Conservation (phyloP, 805 yeast species). For the Candida maris region DNA sequence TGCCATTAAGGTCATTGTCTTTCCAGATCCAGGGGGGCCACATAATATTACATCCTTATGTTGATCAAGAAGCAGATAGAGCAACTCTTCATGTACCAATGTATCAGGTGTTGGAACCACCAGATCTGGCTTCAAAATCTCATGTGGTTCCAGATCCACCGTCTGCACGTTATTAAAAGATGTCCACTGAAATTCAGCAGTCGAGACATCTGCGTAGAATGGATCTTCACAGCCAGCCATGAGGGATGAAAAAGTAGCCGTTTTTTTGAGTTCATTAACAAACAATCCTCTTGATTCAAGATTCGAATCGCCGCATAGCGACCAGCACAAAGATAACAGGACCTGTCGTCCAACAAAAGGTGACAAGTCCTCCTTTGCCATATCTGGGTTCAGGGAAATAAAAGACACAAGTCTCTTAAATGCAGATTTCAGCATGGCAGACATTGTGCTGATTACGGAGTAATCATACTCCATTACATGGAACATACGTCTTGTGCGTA, state of each 20-base stretch:
- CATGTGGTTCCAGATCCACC: constrained; percentile 51
- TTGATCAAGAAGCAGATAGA: constrained; percentile 53
- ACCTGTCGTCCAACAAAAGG: constrained; percentile 33
- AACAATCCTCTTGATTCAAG: constrained; percentile 37
- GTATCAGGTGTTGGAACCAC: constrained; percentile 84
- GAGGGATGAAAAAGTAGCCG: constrained; percentile 18
- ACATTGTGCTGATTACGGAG: constrained; percentile 38
- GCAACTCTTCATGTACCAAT: constrained; percentile 55
- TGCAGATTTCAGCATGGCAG: constrained; percentile 37
- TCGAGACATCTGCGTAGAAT: constrained; percentile 41
- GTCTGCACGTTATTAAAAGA: constrained; percentile 40
- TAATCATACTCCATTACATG: constrained; percentile 54
- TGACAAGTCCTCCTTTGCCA: constrained; percentile 26
- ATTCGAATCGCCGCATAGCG: constrained; percentile 57
- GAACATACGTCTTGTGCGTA: constrained; percentile 24
- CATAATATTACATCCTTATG: constrained; percentile 67
- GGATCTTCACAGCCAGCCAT: constrained; percentile 10
- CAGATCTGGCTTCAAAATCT: constrained; percentile 56
- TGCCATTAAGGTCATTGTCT: constrained; percentile 82
- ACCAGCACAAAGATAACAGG: constrained; percentile 51
- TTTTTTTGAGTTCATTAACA: constrained; percentile 26
- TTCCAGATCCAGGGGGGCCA: constrained; percentile 98
- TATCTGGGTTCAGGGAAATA: constrained; percentile 20
- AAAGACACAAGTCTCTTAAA: constrained; percentile 27
- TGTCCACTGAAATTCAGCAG: constrained; percentile 47